These are phyloP conservation scores for Evansstolkia leycettana DNA, from an alignment of 495 filamentous ascomycete species.

Conservation along the genomic window DNA sequence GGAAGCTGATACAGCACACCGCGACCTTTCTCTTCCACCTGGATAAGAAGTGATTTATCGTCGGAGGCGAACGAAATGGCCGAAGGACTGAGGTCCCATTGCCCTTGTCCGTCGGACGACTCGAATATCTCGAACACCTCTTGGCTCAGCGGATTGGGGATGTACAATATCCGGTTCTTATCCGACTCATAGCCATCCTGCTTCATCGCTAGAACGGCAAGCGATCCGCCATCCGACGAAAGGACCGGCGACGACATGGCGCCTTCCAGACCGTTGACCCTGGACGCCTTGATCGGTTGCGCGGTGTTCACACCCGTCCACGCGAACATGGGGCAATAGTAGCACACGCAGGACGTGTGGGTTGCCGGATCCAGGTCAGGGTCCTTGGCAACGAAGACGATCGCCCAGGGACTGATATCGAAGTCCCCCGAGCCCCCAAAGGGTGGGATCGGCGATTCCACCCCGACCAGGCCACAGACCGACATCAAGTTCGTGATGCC, in stretches of 20 bases:
- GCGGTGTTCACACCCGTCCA: constrained; percentile 38
- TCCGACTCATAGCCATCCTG: constrained; percentile 82
- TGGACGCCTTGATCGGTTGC: constrained; percentile 19
- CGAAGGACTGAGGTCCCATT: constrained; percentile 59
- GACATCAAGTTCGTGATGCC: constrained; percentile 36
- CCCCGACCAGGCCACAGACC: constrained; percentile 26
- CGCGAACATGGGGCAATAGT: constrained; percentile 50
- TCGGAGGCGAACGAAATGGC: constrained; percentile 53
- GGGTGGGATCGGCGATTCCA: constrained; percentile 44
- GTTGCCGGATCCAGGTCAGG: constrained; percentile 63
- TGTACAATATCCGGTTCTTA: constrained; percentile 64
- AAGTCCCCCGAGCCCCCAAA: constrained; percentile 50
- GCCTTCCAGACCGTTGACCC: constrained; percentile 40
- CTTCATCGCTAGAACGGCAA: constrained; percentile 74
- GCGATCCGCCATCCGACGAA: constrained; percentile 55
- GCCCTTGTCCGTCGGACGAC: constrained; percentile 46
- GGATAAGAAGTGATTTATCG: constrained; percentile 49
- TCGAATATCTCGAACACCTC: constrained; percentile 48
- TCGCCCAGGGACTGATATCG: constrained; percentile 39
- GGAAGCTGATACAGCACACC: constrained; percentile 53
- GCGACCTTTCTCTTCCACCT: constrained; percentile 53
- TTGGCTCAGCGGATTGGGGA: constrained; percentile 46
- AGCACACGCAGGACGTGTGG: constrained; percentile 61
- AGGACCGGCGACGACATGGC: constrained; percentile 67
- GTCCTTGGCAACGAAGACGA: constrained; percentile 81